Conservation (phyloP, 2,329 filamentous ascomycete genomes). For the Colletotrichum echinochloae region DNA sequence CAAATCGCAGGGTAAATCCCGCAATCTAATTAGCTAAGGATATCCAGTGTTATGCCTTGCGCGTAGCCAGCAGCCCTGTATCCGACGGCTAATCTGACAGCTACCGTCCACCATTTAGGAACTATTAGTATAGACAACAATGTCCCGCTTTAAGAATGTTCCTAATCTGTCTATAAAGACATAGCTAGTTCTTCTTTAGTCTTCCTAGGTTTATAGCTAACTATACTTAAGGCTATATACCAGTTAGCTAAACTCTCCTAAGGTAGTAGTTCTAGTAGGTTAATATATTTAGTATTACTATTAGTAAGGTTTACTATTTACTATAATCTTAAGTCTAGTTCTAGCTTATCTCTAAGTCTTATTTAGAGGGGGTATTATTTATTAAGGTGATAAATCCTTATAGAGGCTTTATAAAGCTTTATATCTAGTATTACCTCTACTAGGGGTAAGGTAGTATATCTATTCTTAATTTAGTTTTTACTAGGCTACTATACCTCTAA, state of each 20-base stretch:
- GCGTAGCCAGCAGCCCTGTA: too few relatives aligned
- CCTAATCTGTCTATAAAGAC: background rate
- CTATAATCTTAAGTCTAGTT: background rate
- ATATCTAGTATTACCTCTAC: background rate
- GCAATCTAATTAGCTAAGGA: too few relatives aligned
- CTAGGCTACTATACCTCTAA: too few relatives aligned
- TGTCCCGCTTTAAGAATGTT: constrained; percentile 14
- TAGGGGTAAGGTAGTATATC: too few relatives aligned
- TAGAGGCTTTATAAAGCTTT: too few relatives aligned
- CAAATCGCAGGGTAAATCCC: too few relatives aligned
- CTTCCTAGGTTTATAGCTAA: too few relatives aligned
- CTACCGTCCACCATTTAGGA: background rate
- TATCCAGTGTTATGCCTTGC: too few relatives aligned
- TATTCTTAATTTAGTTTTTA: too few relatives aligned
- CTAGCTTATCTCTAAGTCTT: background rate
- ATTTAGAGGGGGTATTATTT: too few relatives aligned
- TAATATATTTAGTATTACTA: background rate
- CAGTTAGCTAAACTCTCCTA: background rate
- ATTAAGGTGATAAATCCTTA: too few relatives aligned
- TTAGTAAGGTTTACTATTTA: background rate
- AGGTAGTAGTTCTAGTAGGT: background rate
- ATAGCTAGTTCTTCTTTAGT: background rate
- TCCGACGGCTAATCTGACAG: too few relatives aligned
- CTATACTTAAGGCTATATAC: background rate
- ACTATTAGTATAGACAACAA: background rate